Conservation (phyloP, 345 rosid genomes). For the Fremontodendron californicum region DNA sequence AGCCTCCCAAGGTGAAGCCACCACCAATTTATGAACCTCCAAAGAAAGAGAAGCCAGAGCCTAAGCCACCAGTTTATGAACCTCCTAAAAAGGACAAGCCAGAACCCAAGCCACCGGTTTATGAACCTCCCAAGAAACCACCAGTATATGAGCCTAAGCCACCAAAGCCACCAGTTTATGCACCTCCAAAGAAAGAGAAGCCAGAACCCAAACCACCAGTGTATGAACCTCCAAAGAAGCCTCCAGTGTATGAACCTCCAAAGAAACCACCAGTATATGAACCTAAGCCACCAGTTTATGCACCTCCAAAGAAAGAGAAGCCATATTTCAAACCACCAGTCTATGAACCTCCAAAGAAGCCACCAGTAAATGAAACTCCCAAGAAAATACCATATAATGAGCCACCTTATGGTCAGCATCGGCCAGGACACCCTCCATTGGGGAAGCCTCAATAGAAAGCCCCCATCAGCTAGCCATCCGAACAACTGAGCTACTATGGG, state of each 20-base stretch:
- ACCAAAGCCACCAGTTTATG: slow-evolving; percentile 8
- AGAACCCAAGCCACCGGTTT: background rate
- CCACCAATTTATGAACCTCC: slow-evolving; percentile 19
- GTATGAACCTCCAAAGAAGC: too few species aligned
- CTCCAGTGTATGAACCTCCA: too few species aligned
- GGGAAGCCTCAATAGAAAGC: background rate
- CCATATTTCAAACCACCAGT: slow-evolving; percentile 1
- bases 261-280: slow-evolving; percentile 4
- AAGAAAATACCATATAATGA: background rate
- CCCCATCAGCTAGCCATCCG: background rate
- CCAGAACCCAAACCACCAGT: background rate
- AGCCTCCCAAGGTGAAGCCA: background rate
- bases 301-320: slow-evolving; percentile 8
- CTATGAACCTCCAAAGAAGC: slow-evolving; percentile 15
- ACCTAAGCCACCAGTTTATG: background rate
- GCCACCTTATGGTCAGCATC: slow-evolving; percentile 12
- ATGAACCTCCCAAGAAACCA: slow-evolving; percentile 9
- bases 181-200: background rate
- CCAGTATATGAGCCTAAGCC: background rate
- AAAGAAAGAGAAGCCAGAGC: background rate
- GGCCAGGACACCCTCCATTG: slow-evolving; percentile 16
- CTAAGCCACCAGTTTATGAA: background rate
- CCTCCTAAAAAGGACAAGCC: background rate
- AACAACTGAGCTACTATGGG: background rate
- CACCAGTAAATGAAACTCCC: slow-evolving; percentile 4